Evolutionary conservation across 177 flowering plant genomes (phyloP).

Genomic region (Tripterygium wilfordii): DNA sequence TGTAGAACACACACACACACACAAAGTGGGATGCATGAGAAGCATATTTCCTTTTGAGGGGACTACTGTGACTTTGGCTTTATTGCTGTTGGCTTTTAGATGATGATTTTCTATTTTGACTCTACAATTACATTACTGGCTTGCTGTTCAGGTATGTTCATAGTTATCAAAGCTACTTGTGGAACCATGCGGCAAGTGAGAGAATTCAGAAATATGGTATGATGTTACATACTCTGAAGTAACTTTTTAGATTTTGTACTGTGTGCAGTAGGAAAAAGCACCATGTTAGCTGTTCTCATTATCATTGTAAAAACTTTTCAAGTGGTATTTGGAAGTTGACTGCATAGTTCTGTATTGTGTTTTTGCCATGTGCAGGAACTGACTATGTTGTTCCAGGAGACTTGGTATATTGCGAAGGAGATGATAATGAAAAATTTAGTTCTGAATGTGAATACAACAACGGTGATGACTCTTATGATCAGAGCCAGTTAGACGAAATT

Average conservation of each 20-base stretch:
- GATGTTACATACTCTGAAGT: constrained; percentile 4
- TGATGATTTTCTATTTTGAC: too few relatives aligned
- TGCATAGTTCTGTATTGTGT: background rate
- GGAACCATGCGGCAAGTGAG: constrained; percentile 93
- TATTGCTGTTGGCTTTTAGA: too few relatives aligned
- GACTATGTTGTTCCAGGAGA: constrained; percentile 73
- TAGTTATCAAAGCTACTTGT: constrained; percentile 94
- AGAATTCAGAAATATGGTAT: constrained; percentile 87
- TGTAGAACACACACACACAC: too few relatives aligned
- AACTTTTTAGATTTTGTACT: background rate
- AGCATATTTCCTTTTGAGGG: too few relatives aligned
- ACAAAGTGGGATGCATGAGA: too few relatives aligned
- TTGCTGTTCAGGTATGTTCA: constrained; percentile 78
- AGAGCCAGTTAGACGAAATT: constrained; percentile 35
- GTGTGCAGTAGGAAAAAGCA: background rate
- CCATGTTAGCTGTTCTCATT: background rate
- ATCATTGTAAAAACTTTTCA: background rate
- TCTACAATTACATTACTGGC: background rate
- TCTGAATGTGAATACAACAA: constrained; percentile 40
- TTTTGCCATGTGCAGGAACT: constrained; percentile 44
- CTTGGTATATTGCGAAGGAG: constrained; percentile 62
- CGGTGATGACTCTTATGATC: constrained; percentile 26
- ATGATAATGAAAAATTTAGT: constrained; percentile 19
- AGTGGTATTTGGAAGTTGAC: background rate
- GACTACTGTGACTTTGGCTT: too few relatives aligned